Evolutionary conservation across 306 rosid genomes (phyloP), one percentile per base, ranked within the genome.

Genomic region (Rosa rugosa): DNA sequence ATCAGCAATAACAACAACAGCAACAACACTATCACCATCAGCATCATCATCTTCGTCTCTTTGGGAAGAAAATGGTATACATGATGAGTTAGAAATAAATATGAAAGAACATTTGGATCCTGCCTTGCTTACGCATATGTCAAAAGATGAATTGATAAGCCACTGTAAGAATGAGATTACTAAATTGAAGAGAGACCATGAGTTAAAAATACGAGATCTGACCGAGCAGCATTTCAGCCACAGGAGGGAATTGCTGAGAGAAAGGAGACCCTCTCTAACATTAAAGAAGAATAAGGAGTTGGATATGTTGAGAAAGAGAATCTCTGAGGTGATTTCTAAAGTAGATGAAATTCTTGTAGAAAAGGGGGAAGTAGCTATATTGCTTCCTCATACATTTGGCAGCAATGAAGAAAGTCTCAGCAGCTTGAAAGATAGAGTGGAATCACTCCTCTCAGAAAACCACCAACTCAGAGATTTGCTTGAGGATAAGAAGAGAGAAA

Each of bases 161-260:
- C 75, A 86, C 77, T 84, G 63, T 50, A 85, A 80, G 75, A 78
- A 81, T 46, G 88, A 84, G 89, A 88, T 96, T 83, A 88, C 91
- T 71, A 87, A 82, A 66, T 84, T 89, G 93, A 91, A 84, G 88
- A 90, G 98, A 87, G 84, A 89, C 69, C 98, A 96, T 40, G 99
- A 96, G 77, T 89, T 89, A 56, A 77, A 89, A 71, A 90, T 91
- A 85, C 97, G 79, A 8, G 81, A 82, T 83, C 69, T 82, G 69
- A 93, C 90, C 34, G 99, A 96, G 85, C 87, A 89, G 71, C 79
- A 69, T 75, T 80, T 89, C 80, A 79, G 79, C 76, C 91, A 89
- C 40, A 91, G 44, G 86, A 65, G 97, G 75, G 91, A 88, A 69
- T 57, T 83, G 11, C 69, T 91, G 76, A 89, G 5, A 85, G 87